Base-by-base conservation (phyloP, 1,284 basidiomycete genomes). In the Puccinia coronata region DNA sequence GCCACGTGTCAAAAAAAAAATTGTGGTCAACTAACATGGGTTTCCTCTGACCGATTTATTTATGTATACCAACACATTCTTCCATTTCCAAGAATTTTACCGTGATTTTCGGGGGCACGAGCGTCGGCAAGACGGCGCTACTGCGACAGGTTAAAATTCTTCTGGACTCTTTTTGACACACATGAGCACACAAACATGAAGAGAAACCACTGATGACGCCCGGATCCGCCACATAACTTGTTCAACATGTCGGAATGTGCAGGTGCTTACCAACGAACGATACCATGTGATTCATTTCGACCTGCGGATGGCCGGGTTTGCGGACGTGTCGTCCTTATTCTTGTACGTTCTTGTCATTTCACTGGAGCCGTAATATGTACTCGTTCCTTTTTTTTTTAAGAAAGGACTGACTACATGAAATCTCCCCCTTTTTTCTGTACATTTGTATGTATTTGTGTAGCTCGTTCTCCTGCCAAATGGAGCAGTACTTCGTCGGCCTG, bases 261-360 rank as follows among this genome's bases (percentile, higher is more conserved):
- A 78, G 76, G 90, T 93, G 25, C 89, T 94, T 49, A 91, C 90
- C 20, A 87, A 89, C 18, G 77, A 81, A 28, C 88, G 88, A 79
- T 94, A 92, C 84, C 92, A 93, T 86, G 91, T 93, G 75, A 88
- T 94, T 47, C 92, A 93, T 84, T 93, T 94, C 83, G 93, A 94
- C 86, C 88, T 94, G 47, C 89, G 92, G 23, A 93, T 94, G 72
- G 90, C 93, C 6, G 93, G 92, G 0, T 93, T 93, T 84, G 92
- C 92, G 1, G 92, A 93, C 84, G 87, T 93, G 6, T 86, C 89
- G 0, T 92, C 92, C 83, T 87, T 43, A 49, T 28, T 69, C 20
- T 49, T 12, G 31, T 39, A 11, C 12, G 18, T 49, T 69, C 34
- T 34, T n/a, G 41, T n/a, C n/a, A n/a, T n/a, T n/a, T n/a, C n/a